phyloP scores from a whole-genome alignment of 257 asterid genomes.

The Knoxia roxburghii region DNA sequence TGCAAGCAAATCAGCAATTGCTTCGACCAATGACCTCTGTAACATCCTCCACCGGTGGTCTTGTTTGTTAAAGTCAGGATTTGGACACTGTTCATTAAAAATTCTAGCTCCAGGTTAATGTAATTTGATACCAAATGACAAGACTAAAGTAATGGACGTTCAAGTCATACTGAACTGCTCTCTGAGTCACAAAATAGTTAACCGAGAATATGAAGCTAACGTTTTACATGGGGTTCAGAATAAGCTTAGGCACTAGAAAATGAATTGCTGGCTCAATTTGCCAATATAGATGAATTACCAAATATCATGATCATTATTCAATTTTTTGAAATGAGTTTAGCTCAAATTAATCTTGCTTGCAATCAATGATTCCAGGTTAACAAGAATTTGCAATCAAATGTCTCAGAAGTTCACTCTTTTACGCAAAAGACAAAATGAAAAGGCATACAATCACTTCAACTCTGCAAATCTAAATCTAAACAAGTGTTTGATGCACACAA shows the following conservation, averaged over 20 bases:
- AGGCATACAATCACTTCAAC: not conserved
- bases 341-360: not conserved
- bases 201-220: not conserved
- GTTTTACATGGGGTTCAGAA: not conserved
- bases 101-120: conserved; percentile 16
- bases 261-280: not conserved
- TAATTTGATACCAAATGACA: not conserved
- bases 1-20: conserved; percentile 56
- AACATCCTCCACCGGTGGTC: conserved; percentile 85
- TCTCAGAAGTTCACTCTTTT: not conserved
- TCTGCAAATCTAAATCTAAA: not conserved
- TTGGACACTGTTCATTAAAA: conserved; percentile 67
- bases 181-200: not conserved
- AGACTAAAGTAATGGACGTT: not conserved
- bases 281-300: not conserved
- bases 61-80: conserved; percentile 90
- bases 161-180: not conserved
- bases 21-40: conserved; percentile 83
- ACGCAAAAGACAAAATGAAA: not conserved
- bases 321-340: not conserved
- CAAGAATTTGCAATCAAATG: not conserved
- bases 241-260: not conserved
- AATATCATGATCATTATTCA: not conserved
- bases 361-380: too few species aligned
- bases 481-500: not conserved